Evolutionary conservation across 1,284 basidiomycete species (phyloP), one percentile per base, ranked within the genome.

Genomic region (Rhizoctonia solani): DNA sequence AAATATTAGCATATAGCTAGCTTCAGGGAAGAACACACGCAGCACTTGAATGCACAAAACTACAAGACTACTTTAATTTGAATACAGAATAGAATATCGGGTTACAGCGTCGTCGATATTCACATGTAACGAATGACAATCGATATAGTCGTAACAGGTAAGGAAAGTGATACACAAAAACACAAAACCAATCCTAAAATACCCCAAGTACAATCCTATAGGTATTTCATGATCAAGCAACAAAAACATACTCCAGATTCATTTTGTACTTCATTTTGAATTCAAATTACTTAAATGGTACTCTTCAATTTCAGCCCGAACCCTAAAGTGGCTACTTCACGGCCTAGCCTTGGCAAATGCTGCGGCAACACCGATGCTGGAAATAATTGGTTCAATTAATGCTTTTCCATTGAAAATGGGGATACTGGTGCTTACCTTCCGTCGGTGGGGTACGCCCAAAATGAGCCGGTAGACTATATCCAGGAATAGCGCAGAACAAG

Each of bases 371-470:
- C 21, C 46, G 25, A 49, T 49, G 14, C 46, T 49, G 14, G 5
- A 21, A 46, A 8, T 8, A 21, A 46, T 11, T 46, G 13, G 44
- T 9, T 46, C 44, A 46, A 11, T 9, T 46, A 9, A 46, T 46
- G 8, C n/a, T 5, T 19, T 14, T 8, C 25, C 14, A 49, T 49
- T 14, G n/a, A 21, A 11, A 27, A 25, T n/a, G n/a, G n/a, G n/a
- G n/a, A 13, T 21, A 25, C 14, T 5, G 4, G 21, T 13, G 49
- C 44, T 49, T 30, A 50, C 58, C 58, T 61, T 21, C 58, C 58
- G 29, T 61, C 58, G 19, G 46, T 37, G 13, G 29, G 44, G 21
- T 61, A 61, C 11, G 46, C 44, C 27, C n/a, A n/a, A 61, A 21
- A 39, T 61, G 58, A 19, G 58, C 44, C 1, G 46, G 29, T 1